These are phyloP conservation scores for Leccinum pseudoinsigne DNA, from an alignment of 1,284 basidiomycete genomes.

Conservation along the genomic window DNA sequence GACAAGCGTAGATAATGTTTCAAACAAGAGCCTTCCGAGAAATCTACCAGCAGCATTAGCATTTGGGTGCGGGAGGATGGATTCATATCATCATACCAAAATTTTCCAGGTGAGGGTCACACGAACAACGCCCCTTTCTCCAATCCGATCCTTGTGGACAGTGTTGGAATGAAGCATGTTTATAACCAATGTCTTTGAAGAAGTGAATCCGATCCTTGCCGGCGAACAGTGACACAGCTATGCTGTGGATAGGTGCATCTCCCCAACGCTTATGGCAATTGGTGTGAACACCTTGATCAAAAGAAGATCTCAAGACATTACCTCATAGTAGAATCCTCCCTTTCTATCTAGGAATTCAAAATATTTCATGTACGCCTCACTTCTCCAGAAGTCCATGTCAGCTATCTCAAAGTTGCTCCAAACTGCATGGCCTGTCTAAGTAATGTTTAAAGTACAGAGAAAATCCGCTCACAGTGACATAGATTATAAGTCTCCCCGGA, in stretches of 20 bases:
- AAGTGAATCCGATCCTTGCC: constrained; percentile 74
- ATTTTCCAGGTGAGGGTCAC: constrained; percentile 42
- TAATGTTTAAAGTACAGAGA: background rate
- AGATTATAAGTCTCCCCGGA: constrained; percentile 71
- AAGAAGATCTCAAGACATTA: constrained; percentile 25
- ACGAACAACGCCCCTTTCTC: constrained; percentile 48
- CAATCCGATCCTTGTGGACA: constrained; percentile 56
- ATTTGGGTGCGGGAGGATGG: background rate
- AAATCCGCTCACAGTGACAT: constrained; percentile 68
- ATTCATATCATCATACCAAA: constrained; percentile 40
- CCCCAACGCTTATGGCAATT: constrained; percentile 67
- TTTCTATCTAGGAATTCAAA: constrained; percentile 76
- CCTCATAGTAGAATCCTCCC: constrained; percentile 88
- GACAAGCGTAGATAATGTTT: constrained; percentile 35
- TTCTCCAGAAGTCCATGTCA: constrained; percentile 79
- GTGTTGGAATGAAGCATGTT: constrained; percentile 60
- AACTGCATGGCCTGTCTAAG: constrained; percentile 42
- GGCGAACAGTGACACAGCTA: constrained; percentile 75
- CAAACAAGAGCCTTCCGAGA: constrained; percentile 46
- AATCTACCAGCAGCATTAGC: constrained; percentile 37
- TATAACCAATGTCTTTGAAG: constrained; percentile 59
- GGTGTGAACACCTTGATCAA: constrained; percentile 3
- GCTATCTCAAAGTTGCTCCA: constrained; percentile 91
- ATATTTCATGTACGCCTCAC: constrained; percentile 74
- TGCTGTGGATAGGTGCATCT: constrained; percentile 85